Percentiles rank a stretch among this genome's conserved stretches.
Conservation (phyloP, 2,329 filamentous ascomycete genomes). For the Aspergillus pseudoviridinutans region DNA sequence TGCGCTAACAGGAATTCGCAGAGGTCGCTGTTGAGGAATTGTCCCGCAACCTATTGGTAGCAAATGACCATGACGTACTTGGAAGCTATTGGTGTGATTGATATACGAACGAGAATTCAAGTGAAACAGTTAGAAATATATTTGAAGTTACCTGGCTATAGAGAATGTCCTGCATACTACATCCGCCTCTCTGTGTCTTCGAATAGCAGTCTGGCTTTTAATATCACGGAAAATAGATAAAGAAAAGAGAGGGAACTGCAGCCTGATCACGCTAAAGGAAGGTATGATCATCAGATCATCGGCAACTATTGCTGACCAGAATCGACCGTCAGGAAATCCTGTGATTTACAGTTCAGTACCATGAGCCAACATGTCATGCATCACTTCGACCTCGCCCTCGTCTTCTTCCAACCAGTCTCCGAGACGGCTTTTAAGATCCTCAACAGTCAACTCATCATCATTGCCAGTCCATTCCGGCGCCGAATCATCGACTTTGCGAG, state of each 20-base stretch:
- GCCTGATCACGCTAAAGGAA: background rate
- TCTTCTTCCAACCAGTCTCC: conserved; percentile 10
- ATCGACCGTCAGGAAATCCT: background rate
- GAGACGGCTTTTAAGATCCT: conserved; percentile 19
- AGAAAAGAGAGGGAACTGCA: background rate
- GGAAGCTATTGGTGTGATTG: conserved; percentile 4
- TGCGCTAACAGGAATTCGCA: background rate
- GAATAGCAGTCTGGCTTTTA: background rate
- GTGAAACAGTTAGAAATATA: conserved; percentile 9
- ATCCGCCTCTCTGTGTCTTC: background rate
- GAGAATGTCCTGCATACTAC: background rate
- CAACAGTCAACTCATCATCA: conserved; percentile 14
- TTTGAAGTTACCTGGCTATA: background rate
- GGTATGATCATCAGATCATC: background rate
- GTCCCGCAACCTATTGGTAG: background rate
- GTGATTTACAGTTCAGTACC: conserved; percentile 4
- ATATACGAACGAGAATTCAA: conserved; percentile 8
- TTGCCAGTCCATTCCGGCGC: conserved; percentile 1
- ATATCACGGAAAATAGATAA: background rate
- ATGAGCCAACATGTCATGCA: background rate
- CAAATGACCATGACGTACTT: conserved; percentile 1
- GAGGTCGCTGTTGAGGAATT: background rate
- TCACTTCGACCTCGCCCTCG: background rate
- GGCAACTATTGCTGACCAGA: conserved; percentile 2
- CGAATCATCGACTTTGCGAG: conserved; percentile 45